phyloP scores from a whole-genome alignment of 495 filamentous ascomycete species.

The Penicillium antarcticum region DNA sequence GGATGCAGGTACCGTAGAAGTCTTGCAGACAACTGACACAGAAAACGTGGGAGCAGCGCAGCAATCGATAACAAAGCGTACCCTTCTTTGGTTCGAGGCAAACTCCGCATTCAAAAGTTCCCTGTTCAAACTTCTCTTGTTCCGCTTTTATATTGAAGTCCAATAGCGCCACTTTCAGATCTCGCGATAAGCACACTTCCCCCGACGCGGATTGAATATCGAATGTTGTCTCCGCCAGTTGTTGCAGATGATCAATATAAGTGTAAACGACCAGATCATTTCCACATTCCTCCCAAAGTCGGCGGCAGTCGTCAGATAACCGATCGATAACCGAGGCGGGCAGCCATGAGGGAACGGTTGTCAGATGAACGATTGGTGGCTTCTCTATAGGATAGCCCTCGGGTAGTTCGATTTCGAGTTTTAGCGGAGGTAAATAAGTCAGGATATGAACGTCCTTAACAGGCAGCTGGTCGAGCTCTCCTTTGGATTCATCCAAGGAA shows the following conservation, averaged over 20 bases:
- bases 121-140: conserved; percentile 70
- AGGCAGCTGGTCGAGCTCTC: conserved; percentile 14
- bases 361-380: conserved; percentile 65
- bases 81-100: conserved; percentile 96
- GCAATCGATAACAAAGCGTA: conserved; percentile 68
- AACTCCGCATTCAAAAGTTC: conserved; percentile 85
- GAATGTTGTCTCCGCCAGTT: conserved; percentile 73
- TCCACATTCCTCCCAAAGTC: conserved; percentile 82
- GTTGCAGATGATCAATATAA: conserved; percentile 85
- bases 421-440: conserved; percentile 73
- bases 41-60: conserved; percentile 86
- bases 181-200: conserved; percentile 37
- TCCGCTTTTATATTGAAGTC: conserved; percentile 75
- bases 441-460: conserved; percentile 58
- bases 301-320: conserved; percentile 57
- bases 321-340: conserved; percentile 51
- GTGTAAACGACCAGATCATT: conserved; percentile 72
- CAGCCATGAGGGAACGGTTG: conserved; percentile 68
- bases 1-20: conserved; percentile 85
- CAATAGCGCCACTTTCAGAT: conserved; percentile 69
- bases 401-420: conserved; percentile 66
- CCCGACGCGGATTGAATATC: conserved; percentile 55
- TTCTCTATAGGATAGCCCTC: conserved; percentile 67
- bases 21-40: conserved; percentile 80
- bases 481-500: conserved; percentile 36